Conservation (phyloP, 2,329 filamentous ascomycete genomes). For the Fusarium sp. region DNA sequence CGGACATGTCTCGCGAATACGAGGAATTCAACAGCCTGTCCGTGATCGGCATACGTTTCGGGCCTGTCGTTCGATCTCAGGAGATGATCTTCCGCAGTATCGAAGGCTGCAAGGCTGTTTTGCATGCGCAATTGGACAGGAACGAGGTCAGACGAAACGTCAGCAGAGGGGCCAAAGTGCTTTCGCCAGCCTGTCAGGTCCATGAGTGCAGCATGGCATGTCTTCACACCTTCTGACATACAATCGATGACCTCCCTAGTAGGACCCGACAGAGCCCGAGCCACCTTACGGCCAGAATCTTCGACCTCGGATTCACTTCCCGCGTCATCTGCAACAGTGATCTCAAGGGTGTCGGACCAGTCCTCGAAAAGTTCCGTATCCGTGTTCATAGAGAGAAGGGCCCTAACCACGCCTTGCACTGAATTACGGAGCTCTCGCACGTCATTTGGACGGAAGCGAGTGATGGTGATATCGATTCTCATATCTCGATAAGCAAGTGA, state of each 20-base stretch:
- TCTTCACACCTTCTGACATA: slow-evolving; percentile 56
- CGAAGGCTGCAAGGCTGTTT: slow-evolving; percentile 57
- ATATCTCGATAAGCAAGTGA: slow-evolving; percentile 67
- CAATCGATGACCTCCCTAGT: slow-evolving; percentile 57
- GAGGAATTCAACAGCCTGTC: slow-evolving; percentile 63
- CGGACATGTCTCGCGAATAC: slow-evolving; percentile 65
- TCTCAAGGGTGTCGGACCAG: slow-evolving; percentile 27
- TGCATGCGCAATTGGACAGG: slow-evolving; percentile 53
- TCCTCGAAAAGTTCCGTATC: slow-evolving; percentile 58
- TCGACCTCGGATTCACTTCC: slow-evolving; percentile 14
- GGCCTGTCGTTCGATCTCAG: slow-evolving; percentile 57
- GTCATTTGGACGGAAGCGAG: slow-evolving; percentile 61
- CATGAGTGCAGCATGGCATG: slow-evolving; percentile 64
- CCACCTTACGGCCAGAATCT: slow-evolving; percentile 38
- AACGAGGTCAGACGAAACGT: slow-evolving; percentile 55
- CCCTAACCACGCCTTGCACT: slow-evolving; percentile 64
- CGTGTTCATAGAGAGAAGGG: slow-evolving; percentile 62
- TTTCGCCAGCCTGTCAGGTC: slow-evolving; percentile 61
- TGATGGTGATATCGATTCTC: slow-evolving; percentile 65
- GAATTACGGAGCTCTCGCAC: slow-evolving; percentile 61
- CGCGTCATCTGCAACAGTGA: slow-evolving; percentile 18
- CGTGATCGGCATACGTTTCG: slow-evolving; percentile 56
- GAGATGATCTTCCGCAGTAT: slow-evolving; percentile 57
- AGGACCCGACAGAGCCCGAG: slow-evolving; percentile 53
- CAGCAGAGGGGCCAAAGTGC: slow-evolving; percentile 55